These are phyloP conservation scores for Chytridium lagenaria DNA, from an alignment of 371 early-diverging fungal species.

Conservation along the genomic window DNA sequence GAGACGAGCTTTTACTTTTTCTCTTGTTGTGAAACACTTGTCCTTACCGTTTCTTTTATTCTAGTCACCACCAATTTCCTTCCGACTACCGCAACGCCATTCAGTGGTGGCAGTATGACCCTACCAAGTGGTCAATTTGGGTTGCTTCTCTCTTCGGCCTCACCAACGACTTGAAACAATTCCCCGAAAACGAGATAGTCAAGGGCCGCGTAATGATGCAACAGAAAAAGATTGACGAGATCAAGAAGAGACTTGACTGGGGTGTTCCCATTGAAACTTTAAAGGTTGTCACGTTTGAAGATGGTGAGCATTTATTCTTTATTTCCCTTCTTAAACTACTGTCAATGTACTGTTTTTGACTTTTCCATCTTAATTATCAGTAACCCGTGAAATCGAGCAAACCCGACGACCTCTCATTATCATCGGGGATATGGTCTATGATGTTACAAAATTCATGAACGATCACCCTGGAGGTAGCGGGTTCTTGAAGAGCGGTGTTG, in stretches of 20 bases:
- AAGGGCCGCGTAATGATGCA: constrained; percentile 85
- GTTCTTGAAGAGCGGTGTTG: constrained; percentile 73
- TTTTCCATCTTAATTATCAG: constrained; percentile 18
- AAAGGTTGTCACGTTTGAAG: constrained; percentile 76
- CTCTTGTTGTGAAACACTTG: constrained; percentile 61
- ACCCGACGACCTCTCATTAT: constrained; percentile 79
- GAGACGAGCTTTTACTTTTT: constrained; percentile 85
- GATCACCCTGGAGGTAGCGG: constrained; percentile 85
- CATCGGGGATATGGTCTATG: constrained; percentile 88
- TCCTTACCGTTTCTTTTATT: constrained; percentile 63
- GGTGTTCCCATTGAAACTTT: constrained; percentile 75
- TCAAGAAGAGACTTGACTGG: constrained; percentile 70
- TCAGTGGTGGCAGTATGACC: constrained; percentile 88
- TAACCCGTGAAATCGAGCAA: constrained; percentile 52
- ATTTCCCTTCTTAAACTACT: background rate
- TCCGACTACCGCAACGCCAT: constrained; percentile 95
- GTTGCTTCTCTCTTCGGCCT: constrained; percentile 72
- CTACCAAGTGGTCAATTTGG: constrained; percentile 93
- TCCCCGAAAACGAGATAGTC: constrained; percentile 88
- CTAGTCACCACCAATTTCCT: constrained; percentile 95
- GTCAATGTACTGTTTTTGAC: constrained; percentile 14
- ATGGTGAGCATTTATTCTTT: constrained; percentile 59
- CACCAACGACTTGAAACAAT: constrained; percentile 84
- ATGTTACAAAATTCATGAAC: constrained; percentile 84
- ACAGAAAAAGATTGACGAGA: constrained; percentile 73